These are phyloP conservation scores for Coniferiporia sulphurascens DNA, from an alignment of 1,284 basidiomycete genomes.

Conservation along the genomic window DNA sequence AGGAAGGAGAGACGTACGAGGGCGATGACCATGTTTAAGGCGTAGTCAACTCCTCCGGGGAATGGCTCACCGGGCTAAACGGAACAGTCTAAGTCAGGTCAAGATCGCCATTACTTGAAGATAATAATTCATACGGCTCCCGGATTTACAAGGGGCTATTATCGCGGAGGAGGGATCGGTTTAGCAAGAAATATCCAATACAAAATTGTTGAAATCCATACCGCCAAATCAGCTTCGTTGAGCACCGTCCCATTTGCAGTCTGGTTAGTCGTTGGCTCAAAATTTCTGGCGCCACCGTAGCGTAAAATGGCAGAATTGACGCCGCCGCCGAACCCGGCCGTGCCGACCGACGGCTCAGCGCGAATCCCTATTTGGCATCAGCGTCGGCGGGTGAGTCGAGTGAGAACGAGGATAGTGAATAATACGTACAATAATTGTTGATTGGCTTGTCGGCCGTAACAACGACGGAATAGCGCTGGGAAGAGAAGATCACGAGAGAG, in stretches of 20 bases:
- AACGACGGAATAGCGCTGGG: slow-evolving; percentile 34
- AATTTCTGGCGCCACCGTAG: slow-evolving; percentile 29
- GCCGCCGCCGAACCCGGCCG: slow-evolving; percentile 23
- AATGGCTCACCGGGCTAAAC: slow-evolving; percentile 23
- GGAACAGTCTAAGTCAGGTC: background rate
- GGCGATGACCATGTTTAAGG: slow-evolving; percentile 23
- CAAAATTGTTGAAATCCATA: background rate
- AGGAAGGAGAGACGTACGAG: slow-evolving; percentile 3
- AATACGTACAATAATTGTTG: slow-evolving; percentile 36
- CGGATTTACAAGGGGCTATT: slow-evolving; percentile 28
- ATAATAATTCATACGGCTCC: slow-evolving; percentile 19
- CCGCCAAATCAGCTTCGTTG: slow-evolving; percentile 26
- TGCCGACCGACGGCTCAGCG: slow-evolving; percentile 22
- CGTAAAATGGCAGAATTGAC: slow-evolving; percentile 31
- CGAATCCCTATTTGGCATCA: slow-evolving; percentile 25
- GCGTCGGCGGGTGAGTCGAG: background rate
- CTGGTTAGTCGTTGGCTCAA: slow-evolving; percentile 28
- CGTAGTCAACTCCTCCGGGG: slow-evolving; percentile 27
- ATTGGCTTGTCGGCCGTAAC: slow-evolving; percentile 32
- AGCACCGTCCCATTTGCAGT: slow-evolving; percentile 21
- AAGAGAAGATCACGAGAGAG: slow-evolving; percentile 29
- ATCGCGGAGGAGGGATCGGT: background rate
- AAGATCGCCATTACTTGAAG: background rate
- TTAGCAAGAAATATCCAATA: background rate
- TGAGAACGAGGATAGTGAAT: background rate